Evolutionary conservation across 1,284 basidiomycete species (phyloP).

Genomic region (Phylloboletellus chloephorus): DNA sequence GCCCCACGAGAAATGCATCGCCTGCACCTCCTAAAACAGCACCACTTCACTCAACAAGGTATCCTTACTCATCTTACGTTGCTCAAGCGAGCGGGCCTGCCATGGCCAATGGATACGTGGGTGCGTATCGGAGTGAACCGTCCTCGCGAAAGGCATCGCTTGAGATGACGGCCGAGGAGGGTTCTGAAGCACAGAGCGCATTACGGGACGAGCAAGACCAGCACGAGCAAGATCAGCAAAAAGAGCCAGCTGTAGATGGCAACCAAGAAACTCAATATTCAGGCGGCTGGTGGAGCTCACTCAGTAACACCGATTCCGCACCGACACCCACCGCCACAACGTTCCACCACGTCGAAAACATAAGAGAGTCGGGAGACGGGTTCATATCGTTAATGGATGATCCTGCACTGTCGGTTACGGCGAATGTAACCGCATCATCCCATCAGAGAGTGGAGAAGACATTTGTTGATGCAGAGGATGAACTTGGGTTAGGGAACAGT

Average conservation of each 20-base stretch:
- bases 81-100: slow-evolving; percentile 26
- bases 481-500: slow-evolving; percentile 87
- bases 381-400: slow-evolving; percentile 87
- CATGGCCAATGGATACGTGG: slow-evolving; percentile 27
- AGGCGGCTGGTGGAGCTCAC: slow-evolving; percentile 61
- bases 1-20: slow-evolving; percentile 43
- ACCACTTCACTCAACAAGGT: slow-evolving; percentile 22
- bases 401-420: slow-evolving; percentile 41
- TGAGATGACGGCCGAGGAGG: slow-evolving; percentile 34
- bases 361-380: slow-evolving; percentile 46
- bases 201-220: slow-evolving; percentile 3
- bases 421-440: slow-evolving; percentile 27
- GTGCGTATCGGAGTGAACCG: slow-evolving; percentile 22
- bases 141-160: slow-evolving; percentile 29
- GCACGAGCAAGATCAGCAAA: slow-evolving; percentile 5
- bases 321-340: slow-evolving; percentile 64
- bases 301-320: slow-evolving; percentile 41
- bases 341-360: slow-evolving; percentile 50
- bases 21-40: slow-evolving; percentile 36
- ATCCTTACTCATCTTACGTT: slow-evolving; percentile 30
- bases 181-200: slow-evolving; percentile 18
- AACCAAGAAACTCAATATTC: slow-evolving; percentile 34
- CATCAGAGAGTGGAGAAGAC: slow-evolving; percentile 23
- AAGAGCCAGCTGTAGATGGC: slow-evolving; percentile 3
- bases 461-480: slow-evolving; percentile 73